Conservation (phyloP, 352 stramenopile species). For the Pilasporangium apinafurcum region DNA sequence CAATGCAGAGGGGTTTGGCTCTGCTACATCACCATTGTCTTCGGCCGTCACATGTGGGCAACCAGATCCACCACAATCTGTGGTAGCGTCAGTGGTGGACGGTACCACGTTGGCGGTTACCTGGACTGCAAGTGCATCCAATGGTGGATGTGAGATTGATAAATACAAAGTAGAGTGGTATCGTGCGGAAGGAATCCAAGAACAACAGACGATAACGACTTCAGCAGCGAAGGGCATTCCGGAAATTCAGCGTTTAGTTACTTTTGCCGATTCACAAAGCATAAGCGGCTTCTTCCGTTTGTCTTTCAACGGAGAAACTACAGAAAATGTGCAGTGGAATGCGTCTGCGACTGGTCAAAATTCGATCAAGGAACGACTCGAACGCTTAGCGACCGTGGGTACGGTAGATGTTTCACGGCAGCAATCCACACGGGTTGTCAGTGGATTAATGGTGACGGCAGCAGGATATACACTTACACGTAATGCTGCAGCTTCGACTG, state of each 20-base stretch:
- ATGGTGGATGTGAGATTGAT: conserved; percentile 37
- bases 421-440: conserved; percentile 34
- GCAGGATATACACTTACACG: conserved; percentile 21
- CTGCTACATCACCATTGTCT: conserved; percentile 50
- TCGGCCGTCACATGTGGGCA: conserved; percentile 49
- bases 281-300: conserved; percentile 65
- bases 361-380: conserved; percentile 66
- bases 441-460: conserved; percentile 24
- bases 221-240: conserved; percentile 57
- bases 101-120: conserved; percentile 43
- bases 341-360: conserved; percentile 38
- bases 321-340: conserved; percentile 66
- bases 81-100: conserved; percentile 43
- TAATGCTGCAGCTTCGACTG: conserved; percentile 16
- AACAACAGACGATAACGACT: conserved; percentile 75
- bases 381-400: conserved; percentile 55
- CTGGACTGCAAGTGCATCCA: conserved; percentile 28
- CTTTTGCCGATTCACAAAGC: conserved; percentile 50
- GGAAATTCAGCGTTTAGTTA: conserved; percentile 53
- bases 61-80: conserved; percentile 29
- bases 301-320: conserved; percentile 47
- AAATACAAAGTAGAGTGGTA: conserved; percentile 80
- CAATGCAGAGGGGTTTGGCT: conserved; percentile 59
- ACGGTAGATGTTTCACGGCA: conserved; percentile 48
- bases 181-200: conserved; percentile 34